phyloP scores from a whole-genome alignment of 2,329 filamentous ascomycete genomes.

The Ophiostoma sp. region DNA sequence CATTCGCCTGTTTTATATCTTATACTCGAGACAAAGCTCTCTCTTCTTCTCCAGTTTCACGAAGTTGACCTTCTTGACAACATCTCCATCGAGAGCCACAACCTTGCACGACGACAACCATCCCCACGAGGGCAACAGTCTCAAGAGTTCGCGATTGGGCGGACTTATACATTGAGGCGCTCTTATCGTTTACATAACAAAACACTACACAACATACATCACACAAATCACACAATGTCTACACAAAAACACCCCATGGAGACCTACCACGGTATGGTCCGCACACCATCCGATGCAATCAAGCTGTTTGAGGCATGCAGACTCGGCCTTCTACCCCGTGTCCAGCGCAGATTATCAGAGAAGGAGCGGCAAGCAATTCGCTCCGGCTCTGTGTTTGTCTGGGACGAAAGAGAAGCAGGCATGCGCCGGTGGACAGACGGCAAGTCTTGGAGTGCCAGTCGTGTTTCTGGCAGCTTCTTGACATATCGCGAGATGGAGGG shows the following conservation, averaged over 20 bases:
- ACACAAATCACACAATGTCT: constrained; percentile 29
- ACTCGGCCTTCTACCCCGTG: constrained; percentile 79
- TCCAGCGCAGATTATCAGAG: constrained; percentile 88
- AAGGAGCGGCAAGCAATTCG: constrained; percentile 95
- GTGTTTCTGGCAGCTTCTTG: constrained; percentile 93
- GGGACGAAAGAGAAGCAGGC: constrained; percentile 96
- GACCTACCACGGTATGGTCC: constrained; percentile 91
- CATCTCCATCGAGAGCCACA: no score
- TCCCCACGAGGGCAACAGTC: neutral
- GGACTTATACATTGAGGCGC: neutral
- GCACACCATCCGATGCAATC: constrained; percentile 94
- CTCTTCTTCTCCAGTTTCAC: constrained; percentile 3
- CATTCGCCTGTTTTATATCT: constrained; percentile 6
- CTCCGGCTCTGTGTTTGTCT: constrained; percentile 97
- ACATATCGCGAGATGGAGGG: constrained; percentile 99
- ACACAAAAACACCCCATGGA: constrained; percentile 59
- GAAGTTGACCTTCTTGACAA: neutral
- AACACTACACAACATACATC: constrained; percentile 14
- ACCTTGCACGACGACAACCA: neutral
- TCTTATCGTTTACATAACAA: neutral
- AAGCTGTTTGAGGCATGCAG: constrained; percentile 97
- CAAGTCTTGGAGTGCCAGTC: constrained; percentile 97
- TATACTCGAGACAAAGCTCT: constrained; percentile 1
- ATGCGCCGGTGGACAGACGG: constrained; percentile 99
- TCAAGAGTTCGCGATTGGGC: constrained; percentile 8